Percentiles rank a stretch among this genome's conserved stretches.
These are phyloP conservation scores for Daedaleopsis nitida DNA, from an alignment of 768 basidiomycete species.

Conservation along the genomic window DNA sequence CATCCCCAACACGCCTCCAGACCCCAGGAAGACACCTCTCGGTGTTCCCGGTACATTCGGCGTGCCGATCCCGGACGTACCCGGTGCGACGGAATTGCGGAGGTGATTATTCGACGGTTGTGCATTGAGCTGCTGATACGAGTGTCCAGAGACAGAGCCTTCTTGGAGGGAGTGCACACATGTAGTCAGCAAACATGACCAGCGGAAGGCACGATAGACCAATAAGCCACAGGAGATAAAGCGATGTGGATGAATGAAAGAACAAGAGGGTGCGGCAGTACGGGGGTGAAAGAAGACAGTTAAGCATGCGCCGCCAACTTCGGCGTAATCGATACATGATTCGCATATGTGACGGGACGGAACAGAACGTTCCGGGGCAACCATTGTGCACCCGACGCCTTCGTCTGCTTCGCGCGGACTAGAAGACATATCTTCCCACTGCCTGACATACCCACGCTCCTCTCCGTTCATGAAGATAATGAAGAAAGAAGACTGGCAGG, in stretches of 20 bases:
- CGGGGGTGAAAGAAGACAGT: background rate
- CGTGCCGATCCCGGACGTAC: constrained; percentile 24
- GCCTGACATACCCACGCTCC: background rate
- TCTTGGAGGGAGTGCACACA: background rate
- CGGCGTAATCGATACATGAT: background rate
- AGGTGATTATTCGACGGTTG: constrained; percentile 19
- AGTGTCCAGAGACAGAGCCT: constrained; percentile 43
- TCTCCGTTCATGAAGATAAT: no score
- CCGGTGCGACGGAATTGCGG: constrained; percentile 14
- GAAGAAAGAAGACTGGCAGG: background rate
- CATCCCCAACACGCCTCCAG: constrained; percentile 23
- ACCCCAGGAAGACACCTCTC: constrained; percentile 26
- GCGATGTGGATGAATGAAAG: background rate
- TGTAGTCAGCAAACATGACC: background rate
- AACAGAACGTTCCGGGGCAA: no score
- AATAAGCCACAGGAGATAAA: background rate
- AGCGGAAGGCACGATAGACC: background rate
- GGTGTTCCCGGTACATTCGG: constrained; percentile 27
- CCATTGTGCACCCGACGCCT: no score
- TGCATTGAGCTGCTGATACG: constrained; percentile 29
- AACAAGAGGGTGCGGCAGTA: background rate
- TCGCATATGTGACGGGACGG: no score
- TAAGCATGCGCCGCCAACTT: background rate
- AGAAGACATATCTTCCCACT: background rate
- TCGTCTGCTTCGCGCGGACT: background rate